These are phyloP conservation scores for Globisporangium okanoganense DNA, from an alignment of 352 stramenopile species.

Conservation along the genomic window DNA sequence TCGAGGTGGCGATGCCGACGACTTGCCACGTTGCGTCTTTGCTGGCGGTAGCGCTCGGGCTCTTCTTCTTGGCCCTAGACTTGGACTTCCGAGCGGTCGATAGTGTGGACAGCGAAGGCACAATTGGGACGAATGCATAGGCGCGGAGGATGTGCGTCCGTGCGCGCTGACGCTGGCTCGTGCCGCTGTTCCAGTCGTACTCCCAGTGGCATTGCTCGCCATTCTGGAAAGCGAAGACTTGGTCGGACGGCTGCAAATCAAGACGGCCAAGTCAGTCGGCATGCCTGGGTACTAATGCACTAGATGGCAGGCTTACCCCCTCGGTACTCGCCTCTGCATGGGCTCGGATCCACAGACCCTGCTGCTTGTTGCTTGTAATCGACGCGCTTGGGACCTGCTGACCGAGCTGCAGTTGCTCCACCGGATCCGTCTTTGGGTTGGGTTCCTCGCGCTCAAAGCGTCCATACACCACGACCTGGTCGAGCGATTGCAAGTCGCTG, in stretches of 20 bases:
- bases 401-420: constrained; percentile 10
- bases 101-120: too few relatives aligned
- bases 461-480: constrained; percentile 23
- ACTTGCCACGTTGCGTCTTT: constrained; percentile 21
- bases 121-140: constrained; percentile 25
- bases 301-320: constrained; percentile 17
- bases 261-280: neutral
- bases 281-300: too few relatives aligned
- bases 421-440: constrained; percentile 21
- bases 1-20: constrained; percentile 23
- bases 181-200: constrained; percentile 58
- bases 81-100: neutral
- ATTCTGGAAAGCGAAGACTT: constrained; percentile 23
- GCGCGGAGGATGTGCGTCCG: constrained; percentile 37
- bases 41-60: neutral
- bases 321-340: constrained; percentile 3
- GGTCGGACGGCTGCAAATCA: neutral
- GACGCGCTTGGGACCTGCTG: constrained; percentile 13
- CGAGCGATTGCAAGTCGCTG: neutral
- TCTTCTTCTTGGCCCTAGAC: neutral
- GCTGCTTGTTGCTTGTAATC: constrained; percentile 13
- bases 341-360: neutral
- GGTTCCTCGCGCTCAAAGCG: constrained; percentile 30
- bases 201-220: constrained; percentile 44
- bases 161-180: constrained; percentile 38